Evolutionary conservation across 2,329 filamentous ascomycete species (phyloP).

Genomic region (Calonectria pauciramosa): DNA sequence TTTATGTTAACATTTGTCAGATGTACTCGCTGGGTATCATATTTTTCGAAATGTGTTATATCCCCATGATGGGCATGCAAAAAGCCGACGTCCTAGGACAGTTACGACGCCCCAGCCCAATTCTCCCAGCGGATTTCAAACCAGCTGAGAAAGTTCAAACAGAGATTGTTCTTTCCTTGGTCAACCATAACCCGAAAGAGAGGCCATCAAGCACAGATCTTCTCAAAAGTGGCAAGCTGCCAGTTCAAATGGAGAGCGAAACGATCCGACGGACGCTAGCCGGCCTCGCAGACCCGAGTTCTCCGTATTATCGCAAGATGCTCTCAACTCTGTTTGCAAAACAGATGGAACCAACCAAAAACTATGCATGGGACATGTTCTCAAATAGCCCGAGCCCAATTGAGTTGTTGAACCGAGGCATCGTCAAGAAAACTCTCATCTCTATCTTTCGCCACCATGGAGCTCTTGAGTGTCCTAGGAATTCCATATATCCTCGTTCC

Average conservation of each 20-base stretch:
- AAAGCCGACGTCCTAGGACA: slow-evolving; percentile 74
- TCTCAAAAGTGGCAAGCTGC: slow-evolving; percentile 86
- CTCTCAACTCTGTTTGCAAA: slow-evolving; percentile 86
- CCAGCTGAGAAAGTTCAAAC: slow-evolving; percentile 79
- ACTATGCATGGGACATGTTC: slow-evolving; percentile 83
- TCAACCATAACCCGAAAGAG: slow-evolving; percentile 86
- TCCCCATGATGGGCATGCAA: slow-evolving; percentile 76
- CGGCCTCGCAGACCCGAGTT: slow-evolving; percentile 84
- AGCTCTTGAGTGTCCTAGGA: slow-evolving; percentile 83
- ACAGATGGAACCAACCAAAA: slow-evolving; percentile 82
- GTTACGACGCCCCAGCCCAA: slow-evolving; percentile 76
- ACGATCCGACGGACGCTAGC: slow-evolving; percentile 87
- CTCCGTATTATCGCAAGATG: slow-evolving; percentile 91
- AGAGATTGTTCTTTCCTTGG: slow-evolving; percentile 82
- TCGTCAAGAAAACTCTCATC: slow-evolving; percentile 81
- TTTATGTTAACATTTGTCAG: slow-evolving; percentile 50
- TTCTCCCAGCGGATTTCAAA: slow-evolving; percentile 81
- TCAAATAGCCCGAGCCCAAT: slow-evolving; percentile 65
- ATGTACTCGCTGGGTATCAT: slow-evolving; percentile 99
- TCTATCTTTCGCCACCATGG: slow-evolving; percentile 91
- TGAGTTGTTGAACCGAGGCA: slow-evolving; percentile 78
- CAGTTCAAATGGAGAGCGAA: slow-evolving; percentile 93
- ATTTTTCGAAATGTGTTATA: slow-evolving; percentile 97
- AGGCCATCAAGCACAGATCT: slow-evolving; percentile 87
- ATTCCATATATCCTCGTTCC: slow-evolving; percentile 85